Evolutionary conservation across 2,329 filamentous ascomycete species (phyloP).

Genomic region (Alternaria postmessia): DNA sequence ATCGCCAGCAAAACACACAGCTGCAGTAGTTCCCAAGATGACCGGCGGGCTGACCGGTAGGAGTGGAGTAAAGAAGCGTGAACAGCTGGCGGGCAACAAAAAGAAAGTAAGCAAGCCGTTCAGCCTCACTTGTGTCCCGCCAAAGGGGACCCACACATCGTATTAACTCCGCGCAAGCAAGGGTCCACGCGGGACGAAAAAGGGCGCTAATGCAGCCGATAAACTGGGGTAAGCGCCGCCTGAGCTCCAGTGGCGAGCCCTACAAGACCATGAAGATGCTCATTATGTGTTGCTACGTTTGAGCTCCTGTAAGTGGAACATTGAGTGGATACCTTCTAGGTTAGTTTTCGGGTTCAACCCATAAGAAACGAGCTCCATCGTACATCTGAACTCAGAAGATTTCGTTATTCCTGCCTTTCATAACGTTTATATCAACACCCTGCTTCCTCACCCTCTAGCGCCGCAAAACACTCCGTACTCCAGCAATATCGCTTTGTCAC

Average conservation of each 20-base stretch:
- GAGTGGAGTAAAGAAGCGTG: constrained; percentile 4
- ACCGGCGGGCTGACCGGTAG: constrained; percentile 16
- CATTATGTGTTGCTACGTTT: no score
- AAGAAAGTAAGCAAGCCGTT: constrained; percentile 15
- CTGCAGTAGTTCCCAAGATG: background rate
- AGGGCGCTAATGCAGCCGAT: constrained; percentile 10
- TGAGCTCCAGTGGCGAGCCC: background rate
- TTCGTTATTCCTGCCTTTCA: no score
- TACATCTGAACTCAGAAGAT: no score
- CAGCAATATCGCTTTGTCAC: no score
- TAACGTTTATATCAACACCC: no score
- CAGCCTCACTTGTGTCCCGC: constrained; percentile 26
- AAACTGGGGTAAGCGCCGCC: constrained; percentile 16
- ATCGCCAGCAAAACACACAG: background rate
- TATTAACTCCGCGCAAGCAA: constrained; percentile 8
- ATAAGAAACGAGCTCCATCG: no score
- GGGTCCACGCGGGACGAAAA: constrained; percentile 10
- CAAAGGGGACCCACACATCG: constrained; percentile 5
- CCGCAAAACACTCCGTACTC: no score
- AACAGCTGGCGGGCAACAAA: constrained; percentile 13
- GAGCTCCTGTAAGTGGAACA: no score
- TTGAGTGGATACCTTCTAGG: no score
- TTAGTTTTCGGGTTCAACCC: no score
- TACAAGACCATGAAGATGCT: background rate
- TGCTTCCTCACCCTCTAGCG: no score